Evolutionary conservation across 176 grass and related monocot species (phyloP).

Genomic region (Oryza glumipatula): DNA sequence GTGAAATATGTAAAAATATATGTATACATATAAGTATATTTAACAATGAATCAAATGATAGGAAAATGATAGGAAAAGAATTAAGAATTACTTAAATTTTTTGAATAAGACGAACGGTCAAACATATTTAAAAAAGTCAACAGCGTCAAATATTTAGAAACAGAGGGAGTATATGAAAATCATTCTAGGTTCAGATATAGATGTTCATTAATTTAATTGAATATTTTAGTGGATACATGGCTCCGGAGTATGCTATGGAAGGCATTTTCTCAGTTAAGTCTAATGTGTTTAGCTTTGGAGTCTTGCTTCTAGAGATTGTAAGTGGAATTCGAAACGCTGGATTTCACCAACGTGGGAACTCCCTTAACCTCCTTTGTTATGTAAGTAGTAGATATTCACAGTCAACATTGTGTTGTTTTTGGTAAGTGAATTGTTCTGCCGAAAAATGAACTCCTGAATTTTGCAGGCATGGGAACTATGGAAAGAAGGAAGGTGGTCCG

Average conservation of each 20-base stretch:
- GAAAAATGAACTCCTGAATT: slow-evolving; percentile 22
- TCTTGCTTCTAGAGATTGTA: slow-evolving; percentile 63
- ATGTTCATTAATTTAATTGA: background rate
- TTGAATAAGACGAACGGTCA: too few species aligned
- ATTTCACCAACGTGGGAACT: slow-evolving; percentile 35
- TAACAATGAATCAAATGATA: too few species aligned
- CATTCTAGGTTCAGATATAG: background rate
- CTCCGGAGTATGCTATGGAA: slow-evolving; percentile 62
- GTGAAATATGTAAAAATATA: too few species aligned
- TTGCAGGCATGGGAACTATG: slow-evolving; percentile 63
- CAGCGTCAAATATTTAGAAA: too few species aligned
- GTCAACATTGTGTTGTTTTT: background rate
- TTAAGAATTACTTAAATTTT: too few species aligned
- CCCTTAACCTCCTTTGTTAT: slow-evolving; percentile 53
- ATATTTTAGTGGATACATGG: slow-evolving; percentile 63
- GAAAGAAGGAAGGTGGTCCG: slow-evolving; percentile 49
- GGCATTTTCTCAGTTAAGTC: slow-evolving; percentile 58
- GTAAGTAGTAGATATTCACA: slow-evolving; percentile 32
- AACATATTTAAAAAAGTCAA: too few species aligned
- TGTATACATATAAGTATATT: too few species aligned
- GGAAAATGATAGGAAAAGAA: too few species aligned
- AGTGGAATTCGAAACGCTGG: slow-evolving; percentile 57
- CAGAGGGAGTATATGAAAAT: background rate
- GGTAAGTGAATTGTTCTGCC: background rate
- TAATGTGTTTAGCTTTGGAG: slow-evolving; percentile 61